A percentile compares a stretch with the other conserved stretches of the same genome.
Conservation (phyloP, 495 filamentous ascomycete genomes). For the Penicillium egyptiacum region DNA sequence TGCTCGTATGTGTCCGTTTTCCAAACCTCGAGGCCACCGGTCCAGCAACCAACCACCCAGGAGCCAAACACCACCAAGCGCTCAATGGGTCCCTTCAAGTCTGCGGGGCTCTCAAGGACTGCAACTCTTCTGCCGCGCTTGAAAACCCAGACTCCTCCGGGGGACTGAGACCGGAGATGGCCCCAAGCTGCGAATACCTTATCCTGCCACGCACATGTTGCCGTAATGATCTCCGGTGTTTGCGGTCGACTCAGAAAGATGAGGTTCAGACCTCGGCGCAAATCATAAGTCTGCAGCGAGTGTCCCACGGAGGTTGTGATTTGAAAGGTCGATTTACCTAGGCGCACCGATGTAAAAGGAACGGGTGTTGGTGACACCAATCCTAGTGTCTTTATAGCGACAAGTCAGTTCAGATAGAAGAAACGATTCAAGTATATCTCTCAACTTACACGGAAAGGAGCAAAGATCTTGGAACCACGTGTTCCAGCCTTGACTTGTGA, state of each 20-base stretch:
- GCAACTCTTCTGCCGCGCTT: slow-evolving; percentile 86
- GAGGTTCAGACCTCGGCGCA: slow-evolving; percentile 82
- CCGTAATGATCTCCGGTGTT: slow-evolving; percentile 81
- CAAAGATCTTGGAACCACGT: slow-evolving; percentile 73
- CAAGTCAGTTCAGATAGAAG: slow-evolving; percentile 8
- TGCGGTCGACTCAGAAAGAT: slow-evolving; percentile 89
- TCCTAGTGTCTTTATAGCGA: slow-evolving; percentile 69
- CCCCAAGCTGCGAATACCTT: slow-evolving; percentile 86
- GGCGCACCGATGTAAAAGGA: slow-evolving; percentile 81
- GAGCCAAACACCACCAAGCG: slow-evolving; percentile 82
- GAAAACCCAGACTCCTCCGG: slow-evolving; percentile 85
- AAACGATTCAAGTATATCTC: not conserved
- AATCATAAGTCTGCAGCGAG: slow-evolving; percentile 90
- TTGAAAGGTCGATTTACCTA: slow-evolving; percentile 93
- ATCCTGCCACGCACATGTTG: slow-evolving; percentile 85
- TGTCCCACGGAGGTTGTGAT: slow-evolving; percentile 92
- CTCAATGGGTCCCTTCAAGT: slow-evolving; percentile 64
- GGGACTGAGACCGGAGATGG: slow-evolving; percentile 42
- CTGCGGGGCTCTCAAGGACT: slow-evolving; percentile 64
- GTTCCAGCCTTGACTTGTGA: slow-evolving; percentile 29
- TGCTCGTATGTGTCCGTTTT: slow-evolving; percentile 80
- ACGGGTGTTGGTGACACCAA: slow-evolving; percentile 86
- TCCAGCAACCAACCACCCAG: slow-evolving; percentile 83
- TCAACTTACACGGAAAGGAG: slow-evolving; percentile 78
- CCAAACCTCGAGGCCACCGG: slow-evolving; percentile 81